Conservation (phyloP, 2,329 filamentous ascomycete species). For the Colletotrichum gigasporum region DNA sequence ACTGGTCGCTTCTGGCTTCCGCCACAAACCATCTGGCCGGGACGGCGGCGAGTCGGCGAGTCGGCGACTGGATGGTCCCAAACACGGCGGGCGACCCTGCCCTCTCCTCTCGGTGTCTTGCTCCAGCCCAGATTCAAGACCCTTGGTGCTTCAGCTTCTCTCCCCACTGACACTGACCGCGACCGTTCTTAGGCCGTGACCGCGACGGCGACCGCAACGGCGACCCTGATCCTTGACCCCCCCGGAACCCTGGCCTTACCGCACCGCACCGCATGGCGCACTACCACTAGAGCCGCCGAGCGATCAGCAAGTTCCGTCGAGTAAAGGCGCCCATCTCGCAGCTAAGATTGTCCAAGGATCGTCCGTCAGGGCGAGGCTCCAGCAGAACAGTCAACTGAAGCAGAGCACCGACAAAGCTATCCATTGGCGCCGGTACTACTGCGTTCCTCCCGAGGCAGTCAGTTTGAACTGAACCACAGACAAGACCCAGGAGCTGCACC, state of each 20-base stretch:
- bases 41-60: constrained; percentile 1
- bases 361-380: constrained; percentile 18
- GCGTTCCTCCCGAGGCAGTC: constrained; percentile 20
- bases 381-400: constrained; percentile 13
- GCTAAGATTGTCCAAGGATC: constrained; percentile 26
- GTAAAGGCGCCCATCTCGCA: constrained; percentile 6
- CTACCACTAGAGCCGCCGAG: constrained; percentile 15
- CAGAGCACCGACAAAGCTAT: constrained; percentile 22
- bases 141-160: constrained; percentile 23
- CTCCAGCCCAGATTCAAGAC: constrained; percentile 23
- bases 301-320: constrained; percentile 14
- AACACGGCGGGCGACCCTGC: background rate
- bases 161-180: background rate
- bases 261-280: constrained; percentile 15
- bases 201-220: background rate
- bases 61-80: constrained; percentile 10
- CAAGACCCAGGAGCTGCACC: constrained; percentile 18
- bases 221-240: constrained; percentile 15
- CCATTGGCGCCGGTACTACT: background rate
- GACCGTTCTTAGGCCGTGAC: too few species aligned
- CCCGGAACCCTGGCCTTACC: constrained; percentile 8
- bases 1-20: background rate
- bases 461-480: constrained; percentile 26
- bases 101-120: constrained; percentile 8
- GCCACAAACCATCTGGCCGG: constrained; percentile 10